Conservation (phyloP, 768 basidiomycete species). For the Mycena metata region DNA sequence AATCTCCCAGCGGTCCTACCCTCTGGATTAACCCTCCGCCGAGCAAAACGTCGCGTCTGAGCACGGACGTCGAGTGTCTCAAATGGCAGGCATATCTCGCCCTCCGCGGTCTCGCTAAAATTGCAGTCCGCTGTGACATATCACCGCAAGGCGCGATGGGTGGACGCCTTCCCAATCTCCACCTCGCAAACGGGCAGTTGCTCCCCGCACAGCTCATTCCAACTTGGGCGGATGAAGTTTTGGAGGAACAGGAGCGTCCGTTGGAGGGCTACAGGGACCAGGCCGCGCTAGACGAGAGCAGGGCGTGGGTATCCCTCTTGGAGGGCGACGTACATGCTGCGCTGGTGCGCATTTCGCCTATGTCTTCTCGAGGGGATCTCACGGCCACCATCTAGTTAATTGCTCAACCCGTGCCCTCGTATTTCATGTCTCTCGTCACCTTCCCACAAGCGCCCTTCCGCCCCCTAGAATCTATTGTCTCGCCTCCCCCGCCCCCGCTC, state of each 20-base stretch:
- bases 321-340: conserved; percentile 85
- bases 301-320: conserved; percentile 85
- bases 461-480: conserved; percentile 64
- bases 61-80: conserved; percentile 86
- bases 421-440: conserved; percentile 58
- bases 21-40: conserved; percentile 77
- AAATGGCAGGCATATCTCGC: conserved; percentile 92
- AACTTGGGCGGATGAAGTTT: conserved; percentile 75
- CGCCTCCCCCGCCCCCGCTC: conserved; percentile 77
- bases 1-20: conserved; percentile 52
- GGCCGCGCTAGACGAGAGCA: conserved; percentile 76
- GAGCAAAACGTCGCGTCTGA: conserved; percentile 57
- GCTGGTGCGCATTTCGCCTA: conserved; percentile 60
- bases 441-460: conserved; percentile 47
- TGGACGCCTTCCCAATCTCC: conserved; percentile 77
- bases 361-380: conserved; percentile 1
- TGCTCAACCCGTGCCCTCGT: conserved; percentile 60
- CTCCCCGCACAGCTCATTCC: conserved; percentile 79
- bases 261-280: conserved; percentile 79
- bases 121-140: conserved; percentile 78
- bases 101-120: conserved; percentile 66
- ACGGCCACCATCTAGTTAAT: conserved; percentile 56
- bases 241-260: conserved; percentile 56
- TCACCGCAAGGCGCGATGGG: conserved; percentile 77
- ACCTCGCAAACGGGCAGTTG: conserved; percentile 69